A percentile compares a stretch with the other conserved stretches of the same genome.
Conservation (phyloP, 352 stramenopile species). For the Peronospora destructor region DNA sequence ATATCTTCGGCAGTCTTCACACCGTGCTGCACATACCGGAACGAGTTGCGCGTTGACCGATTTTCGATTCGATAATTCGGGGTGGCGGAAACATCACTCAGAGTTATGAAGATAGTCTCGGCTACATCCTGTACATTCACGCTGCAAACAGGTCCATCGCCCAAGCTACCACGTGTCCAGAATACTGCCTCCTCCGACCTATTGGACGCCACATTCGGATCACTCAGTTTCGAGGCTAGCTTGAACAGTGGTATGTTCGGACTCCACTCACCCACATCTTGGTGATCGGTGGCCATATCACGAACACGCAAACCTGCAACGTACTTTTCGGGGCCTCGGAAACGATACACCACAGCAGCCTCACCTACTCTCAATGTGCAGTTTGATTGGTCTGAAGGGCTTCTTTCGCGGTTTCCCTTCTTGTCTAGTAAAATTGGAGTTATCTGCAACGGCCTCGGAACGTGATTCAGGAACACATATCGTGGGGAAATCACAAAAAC, state of each 20-base stretch:
- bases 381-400: slow-evolving; percentile 28
- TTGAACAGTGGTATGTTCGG: slow-evolving; percentile 44
- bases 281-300: slow-evolving; percentile 45
- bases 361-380: slow-evolving; percentile 48
- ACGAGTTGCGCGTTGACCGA: slow-evolving; percentile 58
- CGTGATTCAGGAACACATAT: slow-evolving; percentile 64
- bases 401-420: slow-evolving; percentile 41
- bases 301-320: slow-evolving; percentile 55
- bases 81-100: slow-evolving; percentile 60
- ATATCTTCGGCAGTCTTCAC: slow-evolving; percentile 59
- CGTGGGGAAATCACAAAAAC: slow-evolving; percentile 73
- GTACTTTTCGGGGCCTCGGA: slow-evolving; percentile 68
- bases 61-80: slow-evolving; percentile 84
- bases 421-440: slow-evolving; percentile 78
- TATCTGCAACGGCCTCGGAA: slow-evolving; percentile 56
- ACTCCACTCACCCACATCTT: slow-evolving; percentile 53
- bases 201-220: slow-evolving; percentile 39
- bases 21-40: slow-evolving; percentile 67
- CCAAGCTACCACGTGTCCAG: slow-evolving; percentile 66
- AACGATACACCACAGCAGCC: slow-evolving; percentile 53
- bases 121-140: slow-evolving; percentile 49
- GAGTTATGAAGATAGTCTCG: slow-evolving; percentile 62
- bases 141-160: slow-evolving; percentile 68
- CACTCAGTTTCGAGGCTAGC: slow-evolving; percentile 32
- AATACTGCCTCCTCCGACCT: slow-evolving; percentile 42